Conservation (phyloP, 371 early-diverging fungal genomes). For the Apophysomyces ossiformis region DNA sequence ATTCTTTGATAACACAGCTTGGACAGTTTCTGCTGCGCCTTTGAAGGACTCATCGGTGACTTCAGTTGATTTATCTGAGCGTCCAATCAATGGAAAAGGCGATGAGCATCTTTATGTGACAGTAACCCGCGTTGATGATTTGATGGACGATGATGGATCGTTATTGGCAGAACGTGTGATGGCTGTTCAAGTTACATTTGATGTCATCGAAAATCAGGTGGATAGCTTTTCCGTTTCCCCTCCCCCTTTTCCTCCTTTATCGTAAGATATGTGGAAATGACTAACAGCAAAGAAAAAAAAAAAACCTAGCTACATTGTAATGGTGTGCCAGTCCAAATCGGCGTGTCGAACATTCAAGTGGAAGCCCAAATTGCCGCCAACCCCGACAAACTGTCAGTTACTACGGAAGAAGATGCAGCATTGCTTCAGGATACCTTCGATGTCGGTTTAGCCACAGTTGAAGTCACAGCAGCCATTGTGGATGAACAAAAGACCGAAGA, state of each 20-base stretch:
- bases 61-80: slow-evolving; percentile 46
- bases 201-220: slow-evolving; percentile 64
- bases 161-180: slow-evolving; percentile 69
- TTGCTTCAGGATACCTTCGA: slow-evolving; percentile 63
- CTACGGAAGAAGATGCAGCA: slow-evolving; percentile 56
- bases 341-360: slow-evolving; percentile 60
- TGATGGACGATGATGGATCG: slow-evolving; percentile 68
- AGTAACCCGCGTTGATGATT: slow-evolving; percentile 73
- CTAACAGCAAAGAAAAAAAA: too few species aligned
- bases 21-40: slow-evolving; percentile 41
- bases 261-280: not conserved
- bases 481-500: slow-evolving; percentile 62
- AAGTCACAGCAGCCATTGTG: slow-evolving; percentile 62
- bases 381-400: slow-evolving; percentile 47
- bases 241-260: not conserved
- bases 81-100: slow-evolving; percentile 32
- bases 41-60: slow-evolving; percentile 52
- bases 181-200: slow-evolving; percentile 72
- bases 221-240: slow-evolving; percentile 8
- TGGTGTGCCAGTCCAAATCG: slow-evolving; percentile 63
- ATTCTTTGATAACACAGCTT: slow-evolving; percentile 15
- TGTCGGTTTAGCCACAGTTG: slow-evolving; percentile 71
- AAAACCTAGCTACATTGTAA: slow-evolving; percentile 53
- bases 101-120: slow-evolving; percentile 59
- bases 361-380: slow-evolving; percentile 62